These are phyloP conservation scores for Mayamaea pseudoterrestris DNA, from an alignment of 108 stramenopile genomes.

Conservation along the genomic window DNA sequence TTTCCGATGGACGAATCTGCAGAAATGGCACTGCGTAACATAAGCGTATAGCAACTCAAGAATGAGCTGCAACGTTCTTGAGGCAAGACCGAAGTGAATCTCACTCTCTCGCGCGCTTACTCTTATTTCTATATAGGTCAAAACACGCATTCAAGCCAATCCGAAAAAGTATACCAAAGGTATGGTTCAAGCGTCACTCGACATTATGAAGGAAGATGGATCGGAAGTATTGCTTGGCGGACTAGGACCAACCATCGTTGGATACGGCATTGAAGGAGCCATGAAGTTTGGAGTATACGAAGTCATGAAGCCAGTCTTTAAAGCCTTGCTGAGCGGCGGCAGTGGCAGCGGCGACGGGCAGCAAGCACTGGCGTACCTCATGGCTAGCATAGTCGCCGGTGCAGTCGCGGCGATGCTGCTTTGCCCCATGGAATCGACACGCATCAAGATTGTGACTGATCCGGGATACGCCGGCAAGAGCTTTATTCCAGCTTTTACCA, in stretches of 20 bases:
- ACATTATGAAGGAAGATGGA: constrained; percentile 63
- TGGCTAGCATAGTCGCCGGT: constrained; percentile 76
- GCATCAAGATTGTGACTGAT: constrained; percentile 89
- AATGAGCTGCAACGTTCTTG: not conserved
- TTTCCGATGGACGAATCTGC: no score
- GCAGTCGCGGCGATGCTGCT: constrained; percentile 78
- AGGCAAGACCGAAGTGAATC: not conserved
- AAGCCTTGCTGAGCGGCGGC: constrained; percentile 22
- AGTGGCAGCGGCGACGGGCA: constrained; percentile 9
- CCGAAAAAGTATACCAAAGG: constrained; percentile 43
- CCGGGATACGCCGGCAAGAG: constrained; percentile 43
- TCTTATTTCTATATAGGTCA: constrained; percentile 31
- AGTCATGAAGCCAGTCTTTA: constrained; percentile 67
- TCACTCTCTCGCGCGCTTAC: not conserved
- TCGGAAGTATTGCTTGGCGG: constrained; percentile 47
- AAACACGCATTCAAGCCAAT: constrained; percentile 76
- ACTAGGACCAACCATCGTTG: constrained; percentile 78
- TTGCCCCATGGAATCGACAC: constrained; percentile 81
- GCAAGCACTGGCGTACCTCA: constrained; percentile 6
- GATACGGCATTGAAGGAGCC: constrained; percentile 75
- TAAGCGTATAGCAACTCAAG: no score
- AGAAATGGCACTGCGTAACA: no score
- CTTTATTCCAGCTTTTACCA: constrained; percentile 42
- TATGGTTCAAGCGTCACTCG: constrained; percentile 30
- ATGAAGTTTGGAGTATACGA: constrained; percentile 89